Evolutionary conservation across 2,329 filamentous ascomycete species (phyloP).

Genomic region (Hypocrella siamensis): DNA sequence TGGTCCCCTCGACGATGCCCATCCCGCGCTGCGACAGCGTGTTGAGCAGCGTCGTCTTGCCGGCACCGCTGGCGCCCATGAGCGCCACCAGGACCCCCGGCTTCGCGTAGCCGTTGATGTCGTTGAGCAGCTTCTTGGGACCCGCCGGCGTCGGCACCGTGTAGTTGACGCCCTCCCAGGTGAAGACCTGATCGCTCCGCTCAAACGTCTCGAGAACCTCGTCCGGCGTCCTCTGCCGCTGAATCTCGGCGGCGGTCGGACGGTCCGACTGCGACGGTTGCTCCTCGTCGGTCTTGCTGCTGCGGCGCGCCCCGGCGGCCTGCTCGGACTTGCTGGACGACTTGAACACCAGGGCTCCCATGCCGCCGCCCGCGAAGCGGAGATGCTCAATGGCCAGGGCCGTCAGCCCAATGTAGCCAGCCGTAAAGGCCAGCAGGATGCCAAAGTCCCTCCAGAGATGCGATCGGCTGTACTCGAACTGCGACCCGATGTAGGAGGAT

Average conservation of each 20-base stretch:
- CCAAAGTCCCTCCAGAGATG: slow-evolving; percentile 61
- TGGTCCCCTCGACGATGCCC: slow-evolving; percentile 45
- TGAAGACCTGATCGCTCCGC: slow-evolving; percentile 48
- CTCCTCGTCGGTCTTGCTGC: slow-evolving; percentile 8
- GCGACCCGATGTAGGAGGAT: slow-evolving; percentile 37
- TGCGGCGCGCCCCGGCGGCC: background rate
- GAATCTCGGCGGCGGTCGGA: background rate
- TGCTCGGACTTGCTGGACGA: slow-evolving; percentile 8
- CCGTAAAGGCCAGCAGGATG: slow-evolving; percentile 54
- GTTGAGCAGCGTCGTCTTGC: slow-evolving; percentile 5
- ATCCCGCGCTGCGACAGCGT: slow-evolving; percentile 3
- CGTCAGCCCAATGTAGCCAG: slow-evolving; percentile 59
- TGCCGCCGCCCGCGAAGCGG: slow-evolving; percentile 43
- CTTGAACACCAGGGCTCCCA: slow-evolving; percentile 59
- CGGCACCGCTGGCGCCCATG: slow-evolving; percentile 4
- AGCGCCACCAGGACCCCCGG: slow-evolving; percentile 4
- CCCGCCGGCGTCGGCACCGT: slow-evolving; percentile 36
- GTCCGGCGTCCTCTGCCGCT: slow-evolving; percentile 8
- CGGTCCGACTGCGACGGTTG: background rate
- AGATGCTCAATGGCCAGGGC: slow-evolving; percentile 51
- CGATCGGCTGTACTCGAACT: slow-evolving; percentile 34
- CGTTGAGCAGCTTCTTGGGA: slow-evolving; percentile 11
- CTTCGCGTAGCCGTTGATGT: slow-evolving; percentile 4
- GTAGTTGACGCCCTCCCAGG: slow-evolving; percentile 54
- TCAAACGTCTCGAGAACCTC: slow-evolving; percentile 29